Evolutionary conservation across 2,329 filamentous ascomycete species (phyloP).

Genomic region (Penicillium sp.): DNA sequence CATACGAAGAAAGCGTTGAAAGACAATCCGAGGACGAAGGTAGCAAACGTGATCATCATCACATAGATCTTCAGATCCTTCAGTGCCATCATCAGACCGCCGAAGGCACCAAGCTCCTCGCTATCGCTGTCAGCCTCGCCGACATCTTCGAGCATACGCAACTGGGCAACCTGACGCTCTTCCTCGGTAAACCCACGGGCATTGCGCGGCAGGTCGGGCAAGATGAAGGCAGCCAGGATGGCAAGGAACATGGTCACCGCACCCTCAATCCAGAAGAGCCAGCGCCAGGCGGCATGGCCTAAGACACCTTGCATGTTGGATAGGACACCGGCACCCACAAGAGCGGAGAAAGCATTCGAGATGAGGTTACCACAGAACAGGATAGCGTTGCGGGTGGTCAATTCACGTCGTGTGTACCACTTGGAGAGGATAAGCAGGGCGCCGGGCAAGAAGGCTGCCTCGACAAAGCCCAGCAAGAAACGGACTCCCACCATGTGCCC

Average conservation of each 20-base stretch:
- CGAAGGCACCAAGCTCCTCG: constrained; percentile 49
- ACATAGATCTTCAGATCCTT: constrained; percentile 63
- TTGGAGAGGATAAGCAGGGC: constrained; percentile 45
- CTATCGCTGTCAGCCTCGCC: constrained; percentile 57
- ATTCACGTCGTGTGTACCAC: constrained; percentile 50
- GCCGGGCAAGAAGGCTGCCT: constrained; percentile 42
- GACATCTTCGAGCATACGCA: constrained; percentile 58
- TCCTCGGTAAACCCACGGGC: constrained; percentile 48
- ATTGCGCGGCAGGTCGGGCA: constrained; percentile 57
- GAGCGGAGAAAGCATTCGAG: constrained; percentile 48
- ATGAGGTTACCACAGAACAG: constrained; percentile 50
- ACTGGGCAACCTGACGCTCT: constrained; percentile 50
- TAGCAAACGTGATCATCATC: constrained; percentile 62
- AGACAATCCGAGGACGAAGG: constrained; percentile 59
- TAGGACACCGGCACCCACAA: constrained; percentile 48
- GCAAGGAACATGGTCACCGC: constrained; percentile 49
- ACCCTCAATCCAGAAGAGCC: constrained; percentile 56
- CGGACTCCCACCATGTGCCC: constrained; percentile 39
- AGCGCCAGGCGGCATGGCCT: constrained; percentile 46
- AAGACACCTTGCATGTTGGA: constrained; percentile 44
- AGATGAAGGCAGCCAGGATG: constrained; percentile 35
- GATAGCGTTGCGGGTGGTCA: constrained; percentile 46
- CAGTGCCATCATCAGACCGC: constrained; percentile 58
- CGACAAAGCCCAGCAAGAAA: constrained; percentile 41
- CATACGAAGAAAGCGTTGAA: constrained; percentile 59